Base-by-base conservation (phyloP, 176 grass and related monocot genomes). In the Triticum urartu region DNA sequence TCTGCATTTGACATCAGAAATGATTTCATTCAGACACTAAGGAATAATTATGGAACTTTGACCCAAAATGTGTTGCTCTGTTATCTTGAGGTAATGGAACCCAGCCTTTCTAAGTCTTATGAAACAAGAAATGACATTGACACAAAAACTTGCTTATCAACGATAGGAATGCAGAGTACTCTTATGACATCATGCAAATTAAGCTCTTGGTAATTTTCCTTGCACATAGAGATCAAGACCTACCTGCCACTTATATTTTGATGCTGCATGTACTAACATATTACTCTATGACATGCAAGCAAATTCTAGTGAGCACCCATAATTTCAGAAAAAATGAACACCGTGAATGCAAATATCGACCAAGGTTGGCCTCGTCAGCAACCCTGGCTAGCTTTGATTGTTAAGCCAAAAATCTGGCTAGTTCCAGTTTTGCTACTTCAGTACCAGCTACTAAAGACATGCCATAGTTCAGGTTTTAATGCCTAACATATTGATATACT, bases 1-100 rank as follows among this genome's bases (percentile, higher is more conserved):
- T 88, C 91, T 95, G 89, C 39, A 26, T 20, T 35, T 1, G 48
- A 54, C 9, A 89, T 64, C 80, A 89, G 20, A 64, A 64, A 34
- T 3, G 2, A 81, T 11, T 45, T 65, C 72, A 26, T 87, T 81
- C 63, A 52, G 64, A 81, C 10, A n/a, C 47, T 5, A 14, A 43
- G 70, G 13, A 63, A 64, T 58, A 54, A 70, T 70, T 52, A 81
- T 77, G 17, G 22, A 83, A 47, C 7, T 83, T 76, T 17, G 2
- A 60, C n/a, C 4, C 17, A 79, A 54, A 58, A 58, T 58, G 17
- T 58, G 6, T 58, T 58, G 54, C 18, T 20, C 18, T 8, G 18
- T 58, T 58, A 58, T 21, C 54, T 58, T 58, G 18, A 21, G 54
- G 54, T 58, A 58, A 21, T 58, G 18, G 54, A 58, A 58, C 54